Base-by-base conservation (phyloP, 2,329 filamentous ascomycete species). In the Colletotrichum tropicale region DNA sequence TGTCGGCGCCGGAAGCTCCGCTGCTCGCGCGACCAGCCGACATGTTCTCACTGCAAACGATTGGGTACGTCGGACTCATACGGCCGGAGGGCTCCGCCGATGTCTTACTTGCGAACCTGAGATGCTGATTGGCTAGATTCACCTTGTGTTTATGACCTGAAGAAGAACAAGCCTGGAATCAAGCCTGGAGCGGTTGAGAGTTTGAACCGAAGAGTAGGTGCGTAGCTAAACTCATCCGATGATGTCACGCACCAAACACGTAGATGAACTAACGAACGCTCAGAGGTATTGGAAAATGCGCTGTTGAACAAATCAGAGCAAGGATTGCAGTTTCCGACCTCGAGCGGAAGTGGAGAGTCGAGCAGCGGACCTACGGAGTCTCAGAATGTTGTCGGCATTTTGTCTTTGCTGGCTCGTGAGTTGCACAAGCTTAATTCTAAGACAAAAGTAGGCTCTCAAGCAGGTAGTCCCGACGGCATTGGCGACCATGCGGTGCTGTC, bases 11-110 rank as follows among this genome's bases (percentile, higher is more conserved):
- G 82, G 8, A 85, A 85, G 77, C 78, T 85, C 43, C 80, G 79
- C 66, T 85, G 83, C 76, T 83, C 81, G n/a, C 78, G 82, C 26
- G 82, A 85, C 58, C 77, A 79, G 52, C 83, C 83, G n/a, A 69
- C 77, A 9, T 84, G 83, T 70, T 78, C 79, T 3, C 80, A 84
- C 34, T 84, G 83, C 76, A 77, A 74, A 30, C 78, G 81, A 74
- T 75, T 82, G 15, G 77, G 81, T 83, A 73, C 48, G 76, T 68
- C 32, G 18, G 30, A 38, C 18, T 64, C 30, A 10, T 10, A 6
- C 32, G 32, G 18, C 32, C 43, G 48, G 32, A 6, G 8, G 4
- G 18, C 15, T 28, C 26, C 28, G 28, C 48, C 26, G 30, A 24
- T 38, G 66, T 60, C 66, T 43, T 15, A 30, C 32, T 15, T 30